phyloP scores from a whole-genome alignment of 2,329 filamentous ascomycete species.

The Cytospora piceae region DNA sequence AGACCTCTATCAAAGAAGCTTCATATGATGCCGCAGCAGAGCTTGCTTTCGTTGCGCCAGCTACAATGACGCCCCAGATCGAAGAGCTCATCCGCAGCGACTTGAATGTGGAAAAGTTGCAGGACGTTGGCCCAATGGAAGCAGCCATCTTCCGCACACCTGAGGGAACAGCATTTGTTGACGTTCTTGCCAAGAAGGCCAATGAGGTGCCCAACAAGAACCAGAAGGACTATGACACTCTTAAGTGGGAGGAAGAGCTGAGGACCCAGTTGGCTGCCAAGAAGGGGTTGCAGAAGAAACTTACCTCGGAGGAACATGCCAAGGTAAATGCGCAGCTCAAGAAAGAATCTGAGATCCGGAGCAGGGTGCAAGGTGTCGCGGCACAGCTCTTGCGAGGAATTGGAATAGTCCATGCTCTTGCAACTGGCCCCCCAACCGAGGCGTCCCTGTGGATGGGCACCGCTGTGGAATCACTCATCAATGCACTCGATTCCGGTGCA shows the following conservation, averaged over 20 bases:
- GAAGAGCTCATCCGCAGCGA: constrained; percentile 75
- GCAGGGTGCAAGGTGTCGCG: constrained; percentile 70
- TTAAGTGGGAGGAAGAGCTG: constrained; percentile 97
- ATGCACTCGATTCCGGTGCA: constrained; percentile 77
- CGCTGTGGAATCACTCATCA: constrained; percentile 73
- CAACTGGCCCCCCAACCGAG: constrained; percentile 86
- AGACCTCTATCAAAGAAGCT: constrained; percentile 60
- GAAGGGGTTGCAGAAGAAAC: constrained; percentile 88
- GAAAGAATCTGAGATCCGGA: constrained; percentile 81
- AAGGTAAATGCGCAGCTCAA: constrained; percentile 90
- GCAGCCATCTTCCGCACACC: constrained; percentile 91
- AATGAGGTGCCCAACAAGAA: constrained; percentile 79
- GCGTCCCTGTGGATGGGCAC: constrained; percentile 85
- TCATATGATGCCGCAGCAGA: constrained; percentile 87
- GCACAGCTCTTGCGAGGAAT: constrained; percentile 78
- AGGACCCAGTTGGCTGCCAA: constrained; percentile 87
- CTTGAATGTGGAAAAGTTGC: constrained; percentile 70
- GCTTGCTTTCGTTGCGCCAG: constrained; percentile 89
- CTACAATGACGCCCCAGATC: constrained; percentile 75
- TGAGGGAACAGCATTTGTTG: constrained; percentile 85
- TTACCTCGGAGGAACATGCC: constrained; percentile 83
- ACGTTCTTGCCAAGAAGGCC: constrained; percentile 85
- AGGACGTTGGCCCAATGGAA: constrained; percentile 79
- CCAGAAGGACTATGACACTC: constrained; percentile 89
- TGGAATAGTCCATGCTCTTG: constrained; percentile 81